phyloP scores from a whole-genome alignment of 202 grass and related monocot species.

The Panicum hallii region DNA sequence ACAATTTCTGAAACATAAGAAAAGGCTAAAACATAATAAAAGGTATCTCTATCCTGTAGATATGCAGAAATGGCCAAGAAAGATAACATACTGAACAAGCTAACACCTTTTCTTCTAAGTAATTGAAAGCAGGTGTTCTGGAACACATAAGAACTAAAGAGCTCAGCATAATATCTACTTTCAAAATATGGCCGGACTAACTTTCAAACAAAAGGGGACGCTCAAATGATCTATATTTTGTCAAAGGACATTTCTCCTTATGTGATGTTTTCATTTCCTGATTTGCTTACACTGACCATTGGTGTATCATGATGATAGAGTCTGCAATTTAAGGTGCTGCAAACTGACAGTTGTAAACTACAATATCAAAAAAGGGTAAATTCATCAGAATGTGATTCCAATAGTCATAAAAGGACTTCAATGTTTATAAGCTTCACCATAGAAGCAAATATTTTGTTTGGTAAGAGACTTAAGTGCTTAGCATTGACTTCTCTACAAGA shows the following conservation, averaged over 20 bases:
- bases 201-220: neutral
- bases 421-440: neutral
- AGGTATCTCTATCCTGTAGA: neutral
- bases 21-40: constrained; percentile 2
- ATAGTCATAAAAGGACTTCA: neutral
- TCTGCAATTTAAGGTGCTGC: neutral
- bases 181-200: neutral
- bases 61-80: constrained; percentile 15
- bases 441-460: neutral
- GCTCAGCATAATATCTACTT: neutral
- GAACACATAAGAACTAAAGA: neutral
- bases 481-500: neutral
- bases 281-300: constrained; percentile 1
- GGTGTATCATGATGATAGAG: neutral
- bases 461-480: neutral
- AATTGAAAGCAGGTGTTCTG: neutral
- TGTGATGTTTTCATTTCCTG: neutral
- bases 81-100: neutral
- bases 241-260: neutral
- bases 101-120: neutral
- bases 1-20: constrained; percentile 26
- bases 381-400: neutral
- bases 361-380: neutral
- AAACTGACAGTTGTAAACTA: neutral
- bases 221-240: neutral